phyloP scores from a whole-genome alignment of 352 stramenopile genomes.

The Globisporangium solare region DNA sequence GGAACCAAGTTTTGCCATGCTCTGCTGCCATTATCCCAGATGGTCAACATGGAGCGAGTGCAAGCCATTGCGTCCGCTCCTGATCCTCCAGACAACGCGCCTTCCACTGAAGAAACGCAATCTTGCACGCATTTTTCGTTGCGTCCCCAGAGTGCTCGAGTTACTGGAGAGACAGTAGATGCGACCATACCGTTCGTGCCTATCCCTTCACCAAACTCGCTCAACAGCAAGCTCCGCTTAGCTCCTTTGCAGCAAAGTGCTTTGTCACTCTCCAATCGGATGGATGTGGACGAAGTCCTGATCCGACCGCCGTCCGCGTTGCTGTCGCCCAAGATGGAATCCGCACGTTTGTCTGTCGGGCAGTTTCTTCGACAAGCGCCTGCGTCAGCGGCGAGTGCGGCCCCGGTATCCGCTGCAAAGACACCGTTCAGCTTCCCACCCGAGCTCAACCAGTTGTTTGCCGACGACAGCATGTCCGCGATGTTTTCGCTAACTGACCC shows the following conservation, averaged over 20 bases:
- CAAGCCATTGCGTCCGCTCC: neutral
- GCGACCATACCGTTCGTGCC: neutral
- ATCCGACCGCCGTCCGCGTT: neutral
- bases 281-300: neutral
- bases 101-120: neutral
- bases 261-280: neutral
- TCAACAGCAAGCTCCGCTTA: conserved; percentile 24
- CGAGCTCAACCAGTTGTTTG: conserved; percentile 31
- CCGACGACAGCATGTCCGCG: conserved; percentile 21
- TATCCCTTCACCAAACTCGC: neutral
- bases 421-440: conserved; percentile 12
- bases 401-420: neutral
- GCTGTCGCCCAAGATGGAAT: neutral
- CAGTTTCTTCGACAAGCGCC: neutral
- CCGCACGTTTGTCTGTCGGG: neutral
- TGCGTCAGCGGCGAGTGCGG: neutral
- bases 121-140: neutral
- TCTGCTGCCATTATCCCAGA: conserved; percentile 55
- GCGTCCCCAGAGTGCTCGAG: neutral
- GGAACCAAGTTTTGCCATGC: conserved; percentile 50
- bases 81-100: neutral
- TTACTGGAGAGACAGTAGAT: neutral
- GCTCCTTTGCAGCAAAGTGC: conserved; percentile 9
- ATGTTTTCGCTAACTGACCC: conserved; percentile 36
- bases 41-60: conserved; percentile 39